Conservation (phyloP, 2,329 filamentous ascomycete species). For the Epichloe aotearoae region DNA sequence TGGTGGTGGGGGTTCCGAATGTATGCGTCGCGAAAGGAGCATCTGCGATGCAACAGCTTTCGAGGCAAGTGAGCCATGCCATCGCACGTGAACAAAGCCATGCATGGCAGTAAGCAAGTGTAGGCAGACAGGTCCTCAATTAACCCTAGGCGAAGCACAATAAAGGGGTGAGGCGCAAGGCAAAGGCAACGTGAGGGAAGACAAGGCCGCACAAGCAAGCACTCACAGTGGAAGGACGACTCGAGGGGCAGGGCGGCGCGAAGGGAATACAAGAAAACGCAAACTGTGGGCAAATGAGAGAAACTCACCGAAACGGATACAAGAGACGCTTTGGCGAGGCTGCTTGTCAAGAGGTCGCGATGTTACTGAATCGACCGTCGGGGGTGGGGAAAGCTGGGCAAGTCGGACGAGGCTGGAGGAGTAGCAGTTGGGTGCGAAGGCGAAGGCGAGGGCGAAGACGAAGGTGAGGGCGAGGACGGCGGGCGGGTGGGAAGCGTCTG, state of each 20-base stretch:
- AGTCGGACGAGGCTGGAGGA: constrained; percentile 1
- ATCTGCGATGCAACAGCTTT: constrained; percentile 4
- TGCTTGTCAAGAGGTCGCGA: not conserved
- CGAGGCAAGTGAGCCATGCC: constrained; percentile 2
- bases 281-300: not conserved
- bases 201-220: constrained; percentile 4
- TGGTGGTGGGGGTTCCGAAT: not conserved
- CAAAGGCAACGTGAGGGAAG: constrained; percentile 1
- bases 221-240: constrained; percentile 5
- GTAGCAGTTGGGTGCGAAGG: not conserved
- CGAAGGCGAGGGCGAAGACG: not conserved
- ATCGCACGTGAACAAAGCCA: constrained; percentile 1
- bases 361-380: constrained; percentile 1
- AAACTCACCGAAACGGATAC: constrained; percentile 2
- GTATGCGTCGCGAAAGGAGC: constrained; percentile 1
- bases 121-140: constrained; percentile 1
- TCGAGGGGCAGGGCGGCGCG: constrained; percentile 1
- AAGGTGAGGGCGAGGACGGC: not conserved
- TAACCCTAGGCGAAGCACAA: not conserved
- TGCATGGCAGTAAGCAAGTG: constrained; percentile 2
- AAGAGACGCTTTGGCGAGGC: not conserved
- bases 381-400: not conserved
- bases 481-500: not conserved
- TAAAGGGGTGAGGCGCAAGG: constrained; percentile 1
- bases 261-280: constrained; percentile 3